phyloP scores from a whole-genome alignment of 2,329 filamentous ascomycete species.

The Colletotrichum chlorophyti region DNA sequence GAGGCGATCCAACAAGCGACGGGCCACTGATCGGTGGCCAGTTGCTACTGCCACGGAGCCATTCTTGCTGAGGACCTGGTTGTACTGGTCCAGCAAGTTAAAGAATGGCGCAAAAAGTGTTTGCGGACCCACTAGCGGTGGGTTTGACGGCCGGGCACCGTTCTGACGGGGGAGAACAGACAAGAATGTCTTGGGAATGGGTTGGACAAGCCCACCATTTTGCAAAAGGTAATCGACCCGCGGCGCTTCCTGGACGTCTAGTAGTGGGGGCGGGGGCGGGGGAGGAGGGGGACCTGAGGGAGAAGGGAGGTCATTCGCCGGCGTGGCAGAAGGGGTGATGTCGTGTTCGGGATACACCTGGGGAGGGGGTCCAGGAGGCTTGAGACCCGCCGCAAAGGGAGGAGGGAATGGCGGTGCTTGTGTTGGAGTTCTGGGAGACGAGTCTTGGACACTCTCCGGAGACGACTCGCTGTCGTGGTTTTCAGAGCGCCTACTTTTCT shows the following conservation, averaged over 20 bases:
- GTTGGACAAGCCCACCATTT: conserved; percentile 79
- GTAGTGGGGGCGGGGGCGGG: conserved; percentile 78
- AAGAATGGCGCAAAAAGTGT: conserved; percentile 84
- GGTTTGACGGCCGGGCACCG: conserved; percentile 65
- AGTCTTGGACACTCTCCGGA: conserved; percentile 56
- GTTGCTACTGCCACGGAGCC: conserved; percentile 95
- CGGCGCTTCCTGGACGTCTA: conserved; percentile 74
- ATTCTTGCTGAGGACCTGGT: conserved; percentile 78
- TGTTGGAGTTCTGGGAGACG: conserved; percentile 68
- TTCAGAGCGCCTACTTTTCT: conserved; percentile 42
- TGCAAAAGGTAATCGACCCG: conserved; percentile 92
- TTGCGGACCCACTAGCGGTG: conserved; percentile 71
- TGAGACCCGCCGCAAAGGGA: conserved; percentile 46
- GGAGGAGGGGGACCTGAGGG: conserved; percentile 57
- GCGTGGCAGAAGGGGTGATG: conserved; percentile 46
- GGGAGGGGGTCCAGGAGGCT: conserved; percentile 42
- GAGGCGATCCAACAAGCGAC: conserved; percentile 85
- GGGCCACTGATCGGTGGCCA: conserved; percentile 92
- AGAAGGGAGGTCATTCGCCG: conserved; percentile 44
- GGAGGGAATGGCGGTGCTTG: conserved; percentile 58
- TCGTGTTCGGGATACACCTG: conserved; percentile 45
- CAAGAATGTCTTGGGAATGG: conserved; percentile 77
- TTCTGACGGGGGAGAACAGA: conserved; percentile 65
- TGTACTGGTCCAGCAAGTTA: conserved; percentile 84
- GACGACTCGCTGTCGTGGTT: conserved; percentile 53